These are phyloP conservation scores for Corinectria fuckeliana DNA, from an alignment of 2,329 filamentous ascomycete species.

Conservation along the genomic window DNA sequence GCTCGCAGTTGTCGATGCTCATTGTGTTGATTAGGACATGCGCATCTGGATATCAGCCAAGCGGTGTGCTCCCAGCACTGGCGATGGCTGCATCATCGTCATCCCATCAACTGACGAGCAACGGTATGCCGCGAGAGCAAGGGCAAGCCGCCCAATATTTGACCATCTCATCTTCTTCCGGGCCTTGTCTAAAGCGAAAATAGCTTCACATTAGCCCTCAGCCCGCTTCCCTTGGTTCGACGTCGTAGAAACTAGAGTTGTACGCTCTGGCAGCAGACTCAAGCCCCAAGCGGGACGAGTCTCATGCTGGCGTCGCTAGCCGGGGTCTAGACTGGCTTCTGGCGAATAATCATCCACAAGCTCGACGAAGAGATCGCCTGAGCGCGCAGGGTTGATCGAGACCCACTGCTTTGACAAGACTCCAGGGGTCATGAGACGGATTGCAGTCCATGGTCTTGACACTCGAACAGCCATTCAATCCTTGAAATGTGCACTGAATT, in stretches of 20 bases:
- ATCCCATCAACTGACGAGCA: not conserved
- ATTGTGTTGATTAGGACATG: not conserved
- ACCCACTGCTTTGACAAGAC: not conserved
- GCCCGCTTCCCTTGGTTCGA: not conserved
- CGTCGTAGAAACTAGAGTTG: not conserved
- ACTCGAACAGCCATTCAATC: not conserved
- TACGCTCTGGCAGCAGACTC: not conserved
- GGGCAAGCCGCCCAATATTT: not conserved
- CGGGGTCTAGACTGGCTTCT: not conserved
- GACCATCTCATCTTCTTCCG: not conserved
- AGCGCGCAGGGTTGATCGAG: not conserved
- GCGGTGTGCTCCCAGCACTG: not conserved
- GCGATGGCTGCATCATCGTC: not conserved
- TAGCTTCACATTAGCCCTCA: not conserved
- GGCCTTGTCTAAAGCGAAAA: no score
- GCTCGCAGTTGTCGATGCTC: not conserved
- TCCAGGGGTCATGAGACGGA: not conserved
- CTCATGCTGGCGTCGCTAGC: not conserved
- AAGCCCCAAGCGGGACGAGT: not conserved
- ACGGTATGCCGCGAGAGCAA: not conserved
- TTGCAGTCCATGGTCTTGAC: not conserved
- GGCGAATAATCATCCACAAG: not conserved
- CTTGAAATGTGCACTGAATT: constrained; percentile 19
- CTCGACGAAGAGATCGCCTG: not conserved
- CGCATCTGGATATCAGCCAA: not conserved